phyloP scores from a whole-genome alignment of 1,139 yeast genomes.

The Saccharomycopsis hybrid region DNA sequence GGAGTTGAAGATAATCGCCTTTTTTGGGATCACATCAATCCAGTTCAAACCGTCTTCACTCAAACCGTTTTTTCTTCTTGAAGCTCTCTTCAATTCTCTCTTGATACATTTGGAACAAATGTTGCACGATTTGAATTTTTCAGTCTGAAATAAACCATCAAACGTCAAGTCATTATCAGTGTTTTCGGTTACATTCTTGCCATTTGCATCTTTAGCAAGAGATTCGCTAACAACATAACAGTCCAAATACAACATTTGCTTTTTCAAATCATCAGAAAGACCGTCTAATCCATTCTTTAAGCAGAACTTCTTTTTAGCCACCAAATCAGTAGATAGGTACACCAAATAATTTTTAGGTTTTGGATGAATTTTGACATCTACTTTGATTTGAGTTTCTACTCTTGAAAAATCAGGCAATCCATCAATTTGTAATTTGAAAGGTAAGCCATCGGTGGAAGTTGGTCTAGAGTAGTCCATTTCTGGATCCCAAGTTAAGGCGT shows the following conservation, averaged over 20 bases:
- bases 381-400: slow-evolving; percentile 91
- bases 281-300: slow-evolving; percentile 41
- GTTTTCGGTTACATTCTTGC: slow-evolving; percentile 22
- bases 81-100: slow-evolving; percentile 89
- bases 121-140: slow-evolving; percentile 47
- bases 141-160: slow-evolving; percentile 30
- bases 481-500: slow-evolving; percentile 18
- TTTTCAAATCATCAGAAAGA: slow-evolving; percentile 38
- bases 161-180: slow-evolving; percentile 1
- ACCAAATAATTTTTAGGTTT: slow-evolving; percentile 65
- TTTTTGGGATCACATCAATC: slow-evolving; percentile 63
- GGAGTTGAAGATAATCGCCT: slow-evolving; percentile 86
- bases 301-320: slow-evolving; percentile 80
- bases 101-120: slow-evolving; percentile 85
- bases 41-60: slow-evolving; percentile 68
- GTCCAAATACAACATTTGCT: slow-evolving; percentile 55
- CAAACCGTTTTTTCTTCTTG: slow-evolving; percentile 70
- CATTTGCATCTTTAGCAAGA: slow-evolving; percentile 23
- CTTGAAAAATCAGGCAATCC: slow-evolving; percentile 76
- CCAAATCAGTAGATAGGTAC: slow-evolving; percentile 79
- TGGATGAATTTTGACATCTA: slow-evolving; percentile 61
- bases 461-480: slow-evolving; percentile 13
- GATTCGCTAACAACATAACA: slow-evolving; percentile 54
- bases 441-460: slow-evolving; percentile 36
- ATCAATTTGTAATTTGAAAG: slow-evolving; percentile 50